Evolutionary conservation across 2,329 filamentous ascomycete genomes (phyloP).

Genomic region (Exophiala dermatitidis): DNA sequence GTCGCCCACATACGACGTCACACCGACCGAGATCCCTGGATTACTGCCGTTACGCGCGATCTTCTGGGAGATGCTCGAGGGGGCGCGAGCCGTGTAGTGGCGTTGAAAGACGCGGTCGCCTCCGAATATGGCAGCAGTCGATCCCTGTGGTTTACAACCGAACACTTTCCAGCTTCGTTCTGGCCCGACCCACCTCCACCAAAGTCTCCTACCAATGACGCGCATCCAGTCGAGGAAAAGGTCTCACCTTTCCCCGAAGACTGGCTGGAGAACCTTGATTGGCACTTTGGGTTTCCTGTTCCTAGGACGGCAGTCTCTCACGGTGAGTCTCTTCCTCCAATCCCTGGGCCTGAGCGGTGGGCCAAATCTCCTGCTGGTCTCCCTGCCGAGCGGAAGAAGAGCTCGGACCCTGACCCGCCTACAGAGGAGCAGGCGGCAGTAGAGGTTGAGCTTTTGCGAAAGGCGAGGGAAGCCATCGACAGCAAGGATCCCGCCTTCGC

Average conservation of each 20-base stretch:
- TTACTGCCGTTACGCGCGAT: constrained; percentile 62
- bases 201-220: constrained; percentile 28
- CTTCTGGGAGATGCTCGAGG: constrained; percentile 58
- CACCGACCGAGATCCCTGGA: constrained; percentile 70
- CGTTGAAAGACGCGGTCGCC: constrained; percentile 76
- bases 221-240: constrained; percentile 24
- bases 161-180: constrained; percentile 42
- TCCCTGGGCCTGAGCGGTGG: constrained; percentile 52
- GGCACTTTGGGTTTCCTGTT: constrained; percentile 80
- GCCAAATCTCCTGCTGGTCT: constrained; percentile 39
- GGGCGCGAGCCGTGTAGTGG: constrained; percentile 58
- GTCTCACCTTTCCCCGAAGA: constrained; percentile 41
- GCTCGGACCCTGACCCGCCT: constrained; percentile 34
- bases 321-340: constrained; percentile 51
- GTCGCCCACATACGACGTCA: constrained; percentile 59
- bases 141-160: constrained; percentile 76
- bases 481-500: constrained; percentile 34
- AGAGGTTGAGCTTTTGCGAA: constrained; percentile 45
- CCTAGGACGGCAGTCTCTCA: constrained; percentile 49
- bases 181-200: constrained; percentile 22
- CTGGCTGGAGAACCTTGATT: constrained; percentile 62
- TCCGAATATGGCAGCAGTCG: constrained; percentile 56
- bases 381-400: constrained; percentile 34
- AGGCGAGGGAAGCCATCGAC: constrained; percentile 42
- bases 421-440: constrained; percentile 34